Evolutionary conservation across 495 filamentous ascomycete genomes (phyloP).

Genomic region (Friedmanniomyces endolithicus): DNA sequence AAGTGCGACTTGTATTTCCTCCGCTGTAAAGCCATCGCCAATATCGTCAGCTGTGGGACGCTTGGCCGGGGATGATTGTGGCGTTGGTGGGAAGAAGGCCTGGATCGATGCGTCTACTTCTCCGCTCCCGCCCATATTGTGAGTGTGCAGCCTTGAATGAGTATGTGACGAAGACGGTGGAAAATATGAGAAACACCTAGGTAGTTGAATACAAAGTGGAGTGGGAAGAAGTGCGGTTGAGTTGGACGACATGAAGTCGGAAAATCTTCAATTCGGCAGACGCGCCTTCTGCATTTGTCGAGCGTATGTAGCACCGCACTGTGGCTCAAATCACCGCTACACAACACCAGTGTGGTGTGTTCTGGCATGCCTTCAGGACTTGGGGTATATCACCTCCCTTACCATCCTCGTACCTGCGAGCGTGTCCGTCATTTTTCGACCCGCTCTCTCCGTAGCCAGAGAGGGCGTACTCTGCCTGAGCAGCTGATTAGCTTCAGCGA

Average conservation of each 20-base stretch:
- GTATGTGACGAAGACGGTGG: background rate
- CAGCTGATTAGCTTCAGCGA: background rate
- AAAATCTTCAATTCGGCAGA: background rate
- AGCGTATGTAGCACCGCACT: too few relatives aligned
- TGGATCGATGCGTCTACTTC: slow-evolving; percentile 18
- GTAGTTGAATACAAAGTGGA: background rate
- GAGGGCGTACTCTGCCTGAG: too few relatives aligned
- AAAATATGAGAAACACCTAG: background rate
- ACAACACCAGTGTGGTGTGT: too few relatives aligned
- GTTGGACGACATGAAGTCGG: background rate
- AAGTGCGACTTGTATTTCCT: slow-evolving; percentile 33
- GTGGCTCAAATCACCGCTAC: background rate
- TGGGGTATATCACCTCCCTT: too few relatives aligned
- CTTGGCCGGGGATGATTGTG: slow-evolving; percentile 3
- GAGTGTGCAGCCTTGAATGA: background rate
- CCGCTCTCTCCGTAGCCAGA: too few relatives aligned
- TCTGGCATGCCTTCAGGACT: background rate
- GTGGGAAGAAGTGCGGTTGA: background rate
- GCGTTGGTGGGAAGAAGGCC: slow-evolving; percentile 17
- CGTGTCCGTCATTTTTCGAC: too few relatives aligned
- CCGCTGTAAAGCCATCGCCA: slow-evolving; percentile 41
- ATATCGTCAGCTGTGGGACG: slow-evolving; percentile 1
- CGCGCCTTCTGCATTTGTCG: background rate
- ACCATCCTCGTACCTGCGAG: too few relatives aligned
- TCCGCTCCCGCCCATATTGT: slow-evolving; percentile 1